Percentiles rank a stretch among this genome's conserved stretches.
These are phyloP conservation scores for Amyloporia xantha DNA, from an alignment of 768 basidiomycete genomes.

Conservation along the genomic window DNA sequence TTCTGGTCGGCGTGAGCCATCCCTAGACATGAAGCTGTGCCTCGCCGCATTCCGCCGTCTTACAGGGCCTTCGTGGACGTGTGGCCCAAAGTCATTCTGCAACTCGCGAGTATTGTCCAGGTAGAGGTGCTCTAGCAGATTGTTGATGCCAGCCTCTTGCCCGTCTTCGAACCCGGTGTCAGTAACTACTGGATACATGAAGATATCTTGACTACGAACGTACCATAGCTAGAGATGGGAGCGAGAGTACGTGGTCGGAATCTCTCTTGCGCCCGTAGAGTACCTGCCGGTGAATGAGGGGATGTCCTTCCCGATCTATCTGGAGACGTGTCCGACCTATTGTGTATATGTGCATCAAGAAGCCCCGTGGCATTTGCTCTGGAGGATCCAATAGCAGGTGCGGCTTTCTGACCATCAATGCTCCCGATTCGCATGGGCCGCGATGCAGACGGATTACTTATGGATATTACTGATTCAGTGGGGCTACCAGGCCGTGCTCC, in stretches of 20 bases:
- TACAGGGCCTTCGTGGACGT: conserved; percentile 73
- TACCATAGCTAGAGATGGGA: conserved; percentile 71
- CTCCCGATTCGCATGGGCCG: conserved; percentile 59
- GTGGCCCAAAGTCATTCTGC: conserved; percentile 88
- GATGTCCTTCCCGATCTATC: conserved; percentile 75
- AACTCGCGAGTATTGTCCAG: conserved; percentile 81
- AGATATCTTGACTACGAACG: conserved; percentile 16
- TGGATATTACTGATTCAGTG: conserved; percentile 75
- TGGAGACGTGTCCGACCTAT: conserved; percentile 59
- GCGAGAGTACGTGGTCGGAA: conserved; percentile 47
- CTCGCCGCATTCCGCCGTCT: conserved; percentile 70
- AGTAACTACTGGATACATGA: background rate
- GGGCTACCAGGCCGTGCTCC: conserved; percentile 69
- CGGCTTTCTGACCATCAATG: conserved; percentile 76
- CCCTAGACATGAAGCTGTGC: conserved; percentile 60
- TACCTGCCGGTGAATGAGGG: conserved; percentile 58
- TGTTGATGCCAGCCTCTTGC: conserved; percentile 84
- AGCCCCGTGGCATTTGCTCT: conserved; percentile 78
- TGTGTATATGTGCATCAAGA: conserved; percentile 67
- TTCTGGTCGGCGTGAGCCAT: conserved; percentile 56
- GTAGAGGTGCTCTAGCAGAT: conserved; percentile 85
- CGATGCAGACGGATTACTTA: conserved; percentile 51
- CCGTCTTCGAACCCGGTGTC: conserved; percentile 68
- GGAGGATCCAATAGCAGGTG: conserved; percentile 84
- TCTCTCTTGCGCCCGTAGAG: conserved; percentile 41